Evolutionary conservation across 225 moss, liverwort and hornwort species (phyloP).

Genomic region (Ulota crispa): DNA sequence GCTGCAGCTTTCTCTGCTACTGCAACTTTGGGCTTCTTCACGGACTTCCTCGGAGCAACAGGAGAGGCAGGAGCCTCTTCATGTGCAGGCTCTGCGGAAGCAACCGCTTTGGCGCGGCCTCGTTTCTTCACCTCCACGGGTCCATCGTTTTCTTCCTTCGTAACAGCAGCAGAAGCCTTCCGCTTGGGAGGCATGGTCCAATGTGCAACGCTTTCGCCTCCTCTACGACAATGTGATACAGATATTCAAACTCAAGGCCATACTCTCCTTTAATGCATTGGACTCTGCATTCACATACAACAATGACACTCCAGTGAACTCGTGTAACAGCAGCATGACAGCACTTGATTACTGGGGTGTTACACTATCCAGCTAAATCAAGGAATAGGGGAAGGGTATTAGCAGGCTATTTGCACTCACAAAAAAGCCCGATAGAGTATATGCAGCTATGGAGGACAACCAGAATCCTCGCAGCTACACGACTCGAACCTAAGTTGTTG

Average conservation of each 20-base stretch:
- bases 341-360: background rate
- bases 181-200: conserved; percentile 53
- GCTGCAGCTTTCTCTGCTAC: conserved; percentile 24
- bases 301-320: background rate
- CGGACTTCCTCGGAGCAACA: conserved; percentile 41
- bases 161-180: conserved; percentile 35
- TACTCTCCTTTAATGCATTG: background rate
- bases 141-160: conserved; percentile 42
- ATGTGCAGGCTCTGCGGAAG: conserved; percentile 24
- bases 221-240: conserved; percentile 10
- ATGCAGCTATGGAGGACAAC: background rate
- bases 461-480: background rate
- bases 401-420: background rate
- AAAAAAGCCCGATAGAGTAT: background rate
- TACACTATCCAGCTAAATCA: background rate
- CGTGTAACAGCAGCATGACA: background rate
- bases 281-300: background rate
- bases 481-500: background rate
- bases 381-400: background rate
- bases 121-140: conserved; percentile 35
- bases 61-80: conserved; percentile 14
- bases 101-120: conserved; percentile 38
- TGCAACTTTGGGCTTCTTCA: conserved; percentile 42
- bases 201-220: conserved; percentile 11
- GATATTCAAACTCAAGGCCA: background rate